These are phyloP conservation scores for Hortiboletus flavorubellus DNA, from an alignment of 768 basidiomycete species.

Conservation along the genomic window DNA sequence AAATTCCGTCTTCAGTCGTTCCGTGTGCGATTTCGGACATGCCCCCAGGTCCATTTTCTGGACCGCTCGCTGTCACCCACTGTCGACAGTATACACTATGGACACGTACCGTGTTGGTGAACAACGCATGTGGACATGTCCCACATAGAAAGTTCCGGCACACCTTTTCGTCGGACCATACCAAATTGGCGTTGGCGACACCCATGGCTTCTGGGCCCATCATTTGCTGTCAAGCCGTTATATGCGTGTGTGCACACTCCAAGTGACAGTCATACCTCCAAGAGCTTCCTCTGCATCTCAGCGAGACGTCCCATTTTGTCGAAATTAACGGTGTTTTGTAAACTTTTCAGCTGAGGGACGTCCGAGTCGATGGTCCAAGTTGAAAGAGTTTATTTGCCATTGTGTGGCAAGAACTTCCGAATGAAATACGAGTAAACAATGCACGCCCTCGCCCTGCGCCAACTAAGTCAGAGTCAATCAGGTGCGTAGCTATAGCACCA, in stretches of 20 bases:
- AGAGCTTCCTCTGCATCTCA: constrained; percentile 96
- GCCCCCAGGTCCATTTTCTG: constrained; percentile 99
- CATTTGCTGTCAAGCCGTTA: constrained; percentile 74
- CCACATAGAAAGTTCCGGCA: constrained; percentile 98
- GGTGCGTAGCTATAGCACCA: neutral
- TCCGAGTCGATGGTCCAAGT: constrained; percentile 9
- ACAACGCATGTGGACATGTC: constrained; percentile 96
- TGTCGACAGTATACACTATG: neutral
- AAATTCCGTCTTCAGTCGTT: constrained; percentile 89
- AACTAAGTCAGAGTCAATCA: neutral
- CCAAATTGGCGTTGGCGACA: constrained; percentile 85
- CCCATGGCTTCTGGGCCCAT: constrained; percentile 99
- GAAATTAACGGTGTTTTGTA: constrained; percentile 2
- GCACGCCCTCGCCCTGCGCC: constrained; percentile 1
- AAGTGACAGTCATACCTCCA: constrained; percentile 49
- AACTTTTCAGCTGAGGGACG: neutral
- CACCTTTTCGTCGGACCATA: constrained; percentile 95
- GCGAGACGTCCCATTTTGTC: constrained; percentile 86
- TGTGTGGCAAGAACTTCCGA: constrained; percentile 26
- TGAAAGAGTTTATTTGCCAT: constrained; percentile 26
- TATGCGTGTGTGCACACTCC: neutral
- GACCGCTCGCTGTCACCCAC: neutral
- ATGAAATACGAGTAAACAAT: constrained; percentile 27
- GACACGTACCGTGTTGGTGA: constrained; percentile 89
- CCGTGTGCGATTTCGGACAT: constrained; percentile 95